Evolutionary conservation across 352 stramenopile species (phyloP).

Genomic region (Salisapilia sapeloensis): DNA sequence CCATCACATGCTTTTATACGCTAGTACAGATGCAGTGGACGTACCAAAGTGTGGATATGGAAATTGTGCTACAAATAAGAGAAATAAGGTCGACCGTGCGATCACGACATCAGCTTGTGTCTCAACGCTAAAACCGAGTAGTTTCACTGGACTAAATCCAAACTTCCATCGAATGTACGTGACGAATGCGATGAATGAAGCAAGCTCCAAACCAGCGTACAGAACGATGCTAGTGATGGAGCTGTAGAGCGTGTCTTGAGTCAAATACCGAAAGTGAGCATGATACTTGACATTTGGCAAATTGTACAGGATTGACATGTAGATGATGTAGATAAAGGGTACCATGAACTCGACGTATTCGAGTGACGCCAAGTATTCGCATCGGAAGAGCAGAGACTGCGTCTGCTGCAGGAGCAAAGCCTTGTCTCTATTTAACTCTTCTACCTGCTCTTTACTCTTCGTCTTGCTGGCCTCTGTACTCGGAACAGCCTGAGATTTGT

Average conservation of each 20-base stretch:
- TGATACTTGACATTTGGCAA: constrained; percentile 4
- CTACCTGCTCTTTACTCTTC: too few species aligned
- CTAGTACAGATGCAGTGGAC: too few species aligned
- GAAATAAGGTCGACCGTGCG: constrained; percentile 11
- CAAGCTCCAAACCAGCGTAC: constrained; percentile 3
- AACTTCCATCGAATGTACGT: too few species aligned
- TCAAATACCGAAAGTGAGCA: background rate
- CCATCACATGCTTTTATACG: too few species aligned
- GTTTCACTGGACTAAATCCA: constrained; percentile 10
- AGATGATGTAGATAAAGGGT: constrained; percentile 4
- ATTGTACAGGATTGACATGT: constrained; percentile 4
- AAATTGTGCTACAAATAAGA: constrained; percentile 12
- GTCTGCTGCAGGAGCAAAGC: constrained; percentile 14
- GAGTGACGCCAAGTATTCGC: constrained; percentile 3
- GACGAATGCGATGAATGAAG: constrained; percentile 2
- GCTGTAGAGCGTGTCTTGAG: background rate
- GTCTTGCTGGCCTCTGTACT: too few species aligned
- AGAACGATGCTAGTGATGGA: background rate
- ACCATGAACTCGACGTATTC: constrained; percentile 5
- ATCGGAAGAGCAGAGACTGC: constrained; percentile 14
- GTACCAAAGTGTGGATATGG: constrained; percentile 10
- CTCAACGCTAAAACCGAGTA: constrained; percentile 18
- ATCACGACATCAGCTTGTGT: constrained; percentile 11
- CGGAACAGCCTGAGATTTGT: too few species aligned
- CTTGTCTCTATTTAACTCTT: too few species aligned